Percentiles rank a stretch among this genome's conserved stretches.
These are phyloP conservation scores for Gaeumannomyces sp. DNA, from an alignment of 2,329 filamentous ascomycete species.

Conservation along the genomic window DNA sequence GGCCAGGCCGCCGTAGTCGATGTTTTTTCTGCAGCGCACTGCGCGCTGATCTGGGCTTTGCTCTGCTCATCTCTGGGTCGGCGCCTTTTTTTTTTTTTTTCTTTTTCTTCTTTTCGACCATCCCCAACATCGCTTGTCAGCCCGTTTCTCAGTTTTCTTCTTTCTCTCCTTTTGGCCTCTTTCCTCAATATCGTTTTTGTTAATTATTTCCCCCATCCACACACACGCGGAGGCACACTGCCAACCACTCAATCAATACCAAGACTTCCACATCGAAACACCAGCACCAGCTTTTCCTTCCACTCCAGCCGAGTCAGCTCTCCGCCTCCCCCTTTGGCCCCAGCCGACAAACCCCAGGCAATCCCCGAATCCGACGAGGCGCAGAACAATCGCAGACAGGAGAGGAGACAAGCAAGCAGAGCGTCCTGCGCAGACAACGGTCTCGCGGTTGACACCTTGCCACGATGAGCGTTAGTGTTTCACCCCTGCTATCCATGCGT, in stretches of 20 bases:
- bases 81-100: neutral
- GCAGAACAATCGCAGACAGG: neutral
- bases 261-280: neutral
- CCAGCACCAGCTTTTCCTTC: neutral
- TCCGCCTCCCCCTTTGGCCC: neutral
- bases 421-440: neutral
- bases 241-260: neutral
- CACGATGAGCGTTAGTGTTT: constrained; percentile 47
- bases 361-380: neutral
- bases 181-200: neutral
- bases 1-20: too few species aligned
- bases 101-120: neutral
- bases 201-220: neutral
- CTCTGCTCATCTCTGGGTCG: neutral
- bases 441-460: neutral
- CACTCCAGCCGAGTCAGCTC: neutral
- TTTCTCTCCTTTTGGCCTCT: neutral
- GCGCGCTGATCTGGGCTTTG: too few species aligned
- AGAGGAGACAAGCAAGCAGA: neutral
- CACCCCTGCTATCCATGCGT: constrained; percentile 17
- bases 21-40: too few species aligned
- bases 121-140: neutral
- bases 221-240: too few species aligned
- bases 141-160: neutral
- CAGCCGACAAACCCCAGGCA: neutral